Base-by-base conservation (phyloP, 2,329 filamentous ascomycete genomes). In the Cercospora canescens region DNA sequence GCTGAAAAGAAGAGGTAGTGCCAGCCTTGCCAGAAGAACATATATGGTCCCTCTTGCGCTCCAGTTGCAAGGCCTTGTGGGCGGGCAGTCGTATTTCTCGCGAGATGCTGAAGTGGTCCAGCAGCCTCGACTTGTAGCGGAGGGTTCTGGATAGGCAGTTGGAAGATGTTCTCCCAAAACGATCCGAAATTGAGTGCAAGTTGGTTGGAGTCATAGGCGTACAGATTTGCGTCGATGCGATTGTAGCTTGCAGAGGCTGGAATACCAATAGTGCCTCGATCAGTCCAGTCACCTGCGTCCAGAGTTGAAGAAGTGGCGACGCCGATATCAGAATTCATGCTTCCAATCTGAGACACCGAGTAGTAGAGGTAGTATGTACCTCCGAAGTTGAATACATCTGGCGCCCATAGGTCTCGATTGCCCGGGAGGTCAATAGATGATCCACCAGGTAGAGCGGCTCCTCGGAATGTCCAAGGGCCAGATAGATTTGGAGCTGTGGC, bases 161-260 rank as follows among this genome's bases (percentile, higher is more conserved):
- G 86, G 78, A 86, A 89, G 67, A 91, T 82, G 72, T 88, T 85
- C 4, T 80, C 76, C 88, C 88, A 92, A 82, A 90, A 92, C 14
- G 87, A 89, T 21, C 89, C 89, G 66, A 90, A 91, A 37, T 64
- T 66, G 16, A 69, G 28, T 7, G 58, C 57, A 21, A 64, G 62
- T 39, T 45, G 50, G 16, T 62, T 56, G 28, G 52, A 8, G 26
- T 66, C 60, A 26, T 62, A 62, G 11, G 52, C 59, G 26, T 52
- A 66, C 21, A 63, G 60, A 34, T 79, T 78, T 6, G 74, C 70
- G 60, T 83, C 90, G 72, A 92, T 83, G 59, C 79, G 78, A 69
- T 83, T 83, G 74, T 80, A 82, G 39, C 74, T 72, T 6, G 74
- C 64, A 54, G 69, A 72, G 8, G 76, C 77, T 4, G 72, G 60